These are phyloP conservation scores for Aureobasidium musti DNA, from an alignment of 2,329 filamentous ascomycete genomes.

Conservation along the genomic window DNA sequence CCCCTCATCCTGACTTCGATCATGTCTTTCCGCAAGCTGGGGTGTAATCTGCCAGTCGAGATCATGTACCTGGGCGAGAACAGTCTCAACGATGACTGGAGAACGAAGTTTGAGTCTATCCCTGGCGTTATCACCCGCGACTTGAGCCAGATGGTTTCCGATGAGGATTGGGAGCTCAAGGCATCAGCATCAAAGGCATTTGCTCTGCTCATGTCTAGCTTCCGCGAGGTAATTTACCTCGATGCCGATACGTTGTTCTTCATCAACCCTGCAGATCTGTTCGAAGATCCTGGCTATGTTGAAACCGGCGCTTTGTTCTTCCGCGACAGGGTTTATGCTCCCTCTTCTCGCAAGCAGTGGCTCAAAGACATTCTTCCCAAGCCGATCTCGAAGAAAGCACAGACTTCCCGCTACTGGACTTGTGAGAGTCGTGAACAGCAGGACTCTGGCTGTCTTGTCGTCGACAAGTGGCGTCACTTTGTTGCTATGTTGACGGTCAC, in stretches of 20 bases:
- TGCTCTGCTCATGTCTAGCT: constrained; percentile 51
- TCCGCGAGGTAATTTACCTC: constrained; percentile 53
- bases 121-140: constrained; percentile 51
- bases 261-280: constrained; percentile 46
- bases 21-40: constrained; percentile 43
- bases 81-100: constrained; percentile 49
- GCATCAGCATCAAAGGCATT: constrained; percentile 54
- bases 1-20: constrained; percentile 50
- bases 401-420: constrained; percentile 44
- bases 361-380: constrained; percentile 49
- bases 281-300: constrained; percentile 47
- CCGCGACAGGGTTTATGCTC: constrained; percentile 49
- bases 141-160: constrained; percentile 50
- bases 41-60: constrained; percentile 46
- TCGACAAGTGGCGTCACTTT: constrained; percentile 53
- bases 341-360: constrained; percentile 45
- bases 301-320: constrained; percentile 52
- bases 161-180: constrained; percentile 49
- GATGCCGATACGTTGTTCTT: constrained; percentile 52
- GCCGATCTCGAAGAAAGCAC: constrained; percentile 48
- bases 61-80: constrained; percentile 50
- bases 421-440: constrained; percentile 47
- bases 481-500: constrained; percentile 48
- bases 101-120: constrained; percentile 47
- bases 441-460: constrained; percentile 52